A percentile compares a stretch with the other conserved stretches of the same genome.
phyloP scores from a whole-genome alignment of 371 early-diverging fungal species.

The Apophysomyces sp. region DNA sequence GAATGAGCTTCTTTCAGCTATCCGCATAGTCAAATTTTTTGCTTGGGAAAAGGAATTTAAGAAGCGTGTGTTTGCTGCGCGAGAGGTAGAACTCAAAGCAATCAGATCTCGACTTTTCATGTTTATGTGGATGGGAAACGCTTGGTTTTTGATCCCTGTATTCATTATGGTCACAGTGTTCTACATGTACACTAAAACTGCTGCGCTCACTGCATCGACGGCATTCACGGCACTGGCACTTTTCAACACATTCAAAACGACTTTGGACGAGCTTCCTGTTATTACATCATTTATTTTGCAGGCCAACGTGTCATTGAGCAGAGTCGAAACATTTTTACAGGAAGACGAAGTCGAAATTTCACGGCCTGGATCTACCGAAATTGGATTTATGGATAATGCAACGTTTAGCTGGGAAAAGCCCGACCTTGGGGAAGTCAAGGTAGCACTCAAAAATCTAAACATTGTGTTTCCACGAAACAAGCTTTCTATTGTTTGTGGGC shows the following conservation, averaged over 20 bases:
- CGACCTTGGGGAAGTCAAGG: conserved; percentile 18
- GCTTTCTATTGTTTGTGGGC: conserved; percentile 77
- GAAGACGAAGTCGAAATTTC: conserved; percentile 64
- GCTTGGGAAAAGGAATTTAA: conserved; percentile 78
- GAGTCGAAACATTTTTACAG: conserved; percentile 65
- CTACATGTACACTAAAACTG: conserved; percentile 49
- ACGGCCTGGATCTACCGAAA: neutral
- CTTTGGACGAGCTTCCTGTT: conserved; percentile 71
- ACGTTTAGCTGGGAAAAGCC: conserved; percentile 51
- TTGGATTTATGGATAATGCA: conserved; percentile 54
- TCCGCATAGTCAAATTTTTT: conserved; percentile 80
- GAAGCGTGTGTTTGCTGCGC: conserved; percentile 46
- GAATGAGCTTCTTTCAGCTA: conserved; percentile 71
- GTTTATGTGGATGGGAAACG: conserved; percentile 42
- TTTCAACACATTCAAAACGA: conserved; percentile 60
- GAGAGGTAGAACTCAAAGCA: conserved; percentile 50
- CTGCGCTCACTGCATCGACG: conserved; percentile 58
- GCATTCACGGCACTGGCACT: conserved; percentile 65
- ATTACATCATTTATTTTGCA: conserved; percentile 64
- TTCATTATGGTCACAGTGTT: conserved; percentile 57
- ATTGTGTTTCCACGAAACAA: conserved; percentile 60
- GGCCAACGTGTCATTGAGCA: conserved; percentile 67
- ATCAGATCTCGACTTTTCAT: conserved; percentile 40
- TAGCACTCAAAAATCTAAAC: conserved; percentile 55
- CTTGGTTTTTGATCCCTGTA: conserved; percentile 55